Evolutionary conservation across 2,329 filamentous ascomycete species (phyloP).

Genomic region (Dactylellina haptotyla): DNA sequence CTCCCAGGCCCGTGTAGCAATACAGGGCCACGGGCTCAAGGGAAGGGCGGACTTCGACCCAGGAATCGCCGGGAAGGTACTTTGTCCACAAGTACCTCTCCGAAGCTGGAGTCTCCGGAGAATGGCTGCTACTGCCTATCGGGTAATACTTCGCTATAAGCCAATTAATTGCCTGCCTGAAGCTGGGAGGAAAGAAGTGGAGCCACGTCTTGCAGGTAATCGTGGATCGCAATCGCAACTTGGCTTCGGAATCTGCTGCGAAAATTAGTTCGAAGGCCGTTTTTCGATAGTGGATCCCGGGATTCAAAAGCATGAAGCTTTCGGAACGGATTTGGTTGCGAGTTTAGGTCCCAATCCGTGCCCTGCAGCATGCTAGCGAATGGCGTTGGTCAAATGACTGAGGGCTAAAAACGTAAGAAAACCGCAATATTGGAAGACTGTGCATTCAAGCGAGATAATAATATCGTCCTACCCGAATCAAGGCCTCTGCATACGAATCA

Average conservation of each 20-base stretch:
- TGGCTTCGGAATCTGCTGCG: conserved; percentile 28
- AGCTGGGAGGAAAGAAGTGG: not conserved
- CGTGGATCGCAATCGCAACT: conserved; percentile 34
- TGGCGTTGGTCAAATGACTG: conserved; percentile 47
- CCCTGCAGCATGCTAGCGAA: conserved; percentile 31
- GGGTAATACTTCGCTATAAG: conserved; percentile 14
- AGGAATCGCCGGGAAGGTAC: too few species aligned
- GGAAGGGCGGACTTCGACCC: too few species aligned
- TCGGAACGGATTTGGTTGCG: not conserved
- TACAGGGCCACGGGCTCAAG: not conserved
- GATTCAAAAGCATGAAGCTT: not conserved
- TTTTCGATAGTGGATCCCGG: not conserved
- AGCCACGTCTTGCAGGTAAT: not conserved
- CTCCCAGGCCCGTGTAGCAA: conserved; percentile 5
- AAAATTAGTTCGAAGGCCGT: not conserved
- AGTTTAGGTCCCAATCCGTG: conserved; percentile 12
- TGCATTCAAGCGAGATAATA: conserved; percentile 10
- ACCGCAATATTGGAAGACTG: conserved; percentile 8
- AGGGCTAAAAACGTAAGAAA: conserved; percentile 8
- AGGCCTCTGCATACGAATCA: conserved; percentile 27
- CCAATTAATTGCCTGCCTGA: conserved; percentile 24
- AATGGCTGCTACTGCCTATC: too few species aligned
- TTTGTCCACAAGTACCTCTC: conserved; percentile 41
- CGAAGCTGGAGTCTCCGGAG: conserved; percentile 27
- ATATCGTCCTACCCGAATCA: conserved; percentile 13